A percentile compares a stretch with the other conserved stretches of the same genome.
phyloP scores from a whole-genome alignment of 352 stramenopile species.

The Salisapilia sapeloensis region DNA sequence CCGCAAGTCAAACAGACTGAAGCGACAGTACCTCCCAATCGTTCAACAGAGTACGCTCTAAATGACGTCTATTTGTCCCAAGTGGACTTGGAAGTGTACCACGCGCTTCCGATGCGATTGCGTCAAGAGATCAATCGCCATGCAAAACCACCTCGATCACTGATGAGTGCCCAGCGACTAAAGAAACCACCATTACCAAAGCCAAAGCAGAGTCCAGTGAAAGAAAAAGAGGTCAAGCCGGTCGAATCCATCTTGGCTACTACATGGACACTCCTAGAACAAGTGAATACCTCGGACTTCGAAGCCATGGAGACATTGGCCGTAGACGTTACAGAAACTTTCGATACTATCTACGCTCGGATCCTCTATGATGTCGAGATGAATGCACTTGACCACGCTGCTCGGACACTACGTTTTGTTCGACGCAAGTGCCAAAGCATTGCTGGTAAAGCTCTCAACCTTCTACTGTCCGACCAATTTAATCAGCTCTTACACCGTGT shows the following conservation, averaged over 20 bases:
- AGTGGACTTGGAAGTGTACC: constrained; percentile 60
- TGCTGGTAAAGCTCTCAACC: constrained; percentile 1
- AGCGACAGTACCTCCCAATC: constrained; percentile 7
- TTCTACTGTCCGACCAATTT: too few relatives aligned
- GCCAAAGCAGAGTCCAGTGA: too few relatives aligned
- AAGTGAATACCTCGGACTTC: too few relatives aligned
- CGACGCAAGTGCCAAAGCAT: constrained; percentile 28
- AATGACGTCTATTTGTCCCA: constrained; percentile 65
- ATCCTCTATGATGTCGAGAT: constrained; percentile 57
- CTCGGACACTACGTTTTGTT: constrained; percentile 57
- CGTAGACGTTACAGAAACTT: too few relatives aligned
- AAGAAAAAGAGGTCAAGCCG: too few relatives aligned
- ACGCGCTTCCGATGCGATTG: constrained; percentile 43
- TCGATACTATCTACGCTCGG: constrained; percentile 59
- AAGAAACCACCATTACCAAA: too few relatives aligned
- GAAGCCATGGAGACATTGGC: too few relatives aligned
- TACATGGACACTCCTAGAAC: too few relatives aligned
- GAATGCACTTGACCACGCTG: constrained; percentile 22
- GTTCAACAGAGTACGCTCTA: constrained; percentile 16
- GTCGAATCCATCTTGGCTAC: too few relatives aligned
- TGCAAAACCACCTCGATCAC: constrained; percentile 39
- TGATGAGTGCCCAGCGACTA: too few relatives aligned
- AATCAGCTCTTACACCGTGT: too few relatives aligned
- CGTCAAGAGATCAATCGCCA: constrained; percentile 52
- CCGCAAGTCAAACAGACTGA: constrained; percentile 8